Base-by-base conservation (phyloP, 768 basidiomycete species). In the Calocybe indica region DNA sequence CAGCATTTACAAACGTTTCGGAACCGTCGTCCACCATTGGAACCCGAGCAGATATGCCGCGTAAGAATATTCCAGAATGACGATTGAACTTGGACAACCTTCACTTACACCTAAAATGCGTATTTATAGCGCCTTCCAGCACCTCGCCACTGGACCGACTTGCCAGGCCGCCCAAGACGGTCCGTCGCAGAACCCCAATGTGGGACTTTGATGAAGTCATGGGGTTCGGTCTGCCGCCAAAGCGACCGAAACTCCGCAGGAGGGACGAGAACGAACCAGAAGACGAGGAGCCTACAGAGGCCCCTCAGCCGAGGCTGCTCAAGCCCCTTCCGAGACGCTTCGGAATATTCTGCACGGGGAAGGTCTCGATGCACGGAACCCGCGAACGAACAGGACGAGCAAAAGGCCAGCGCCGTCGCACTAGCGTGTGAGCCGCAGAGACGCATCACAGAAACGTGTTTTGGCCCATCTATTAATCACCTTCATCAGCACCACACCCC, bases 341-440 rank as follows among this genome's bases (percentile, higher is more conserved):
- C 56, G 70, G 70, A 5, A 70, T 72, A 55, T 72, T 70, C 40
- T 65, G 64, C 52, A 71, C 65, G 4, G 58, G 64, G 7, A 69
- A 69, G 45, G 58, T 56, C n/a, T 68, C 69, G 2, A 64, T 66
- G 61, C 56, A 58, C 40, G 52, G 52, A 42, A 50, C 48, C 38
- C 46, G 48, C 31, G 54, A 45, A 9, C 43, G 45, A 8, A 38
- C 45, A 37, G 50, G 45, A 22, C 52, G 41, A 37, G 49, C 43
- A 42, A 37, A 46, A 11, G 22, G 22, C 22, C 22, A 22, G 22
- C 49, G 47, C 33, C n/a, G 46, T 7, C 40, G 49, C 14, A 43
- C 50, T 40, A 39, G 40, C 12, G 46, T 43, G 39, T 39, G 50
- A 33, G 34, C 50, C 6, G 53, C 48, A 32, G 55, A 56, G 29